Percentiles rank a stretch among this genome's conserved stretches.
Evolutionary conservation across 1,139 yeast genomes (phyloP).

Genomic region (Candida tunisiensis): DNA sequence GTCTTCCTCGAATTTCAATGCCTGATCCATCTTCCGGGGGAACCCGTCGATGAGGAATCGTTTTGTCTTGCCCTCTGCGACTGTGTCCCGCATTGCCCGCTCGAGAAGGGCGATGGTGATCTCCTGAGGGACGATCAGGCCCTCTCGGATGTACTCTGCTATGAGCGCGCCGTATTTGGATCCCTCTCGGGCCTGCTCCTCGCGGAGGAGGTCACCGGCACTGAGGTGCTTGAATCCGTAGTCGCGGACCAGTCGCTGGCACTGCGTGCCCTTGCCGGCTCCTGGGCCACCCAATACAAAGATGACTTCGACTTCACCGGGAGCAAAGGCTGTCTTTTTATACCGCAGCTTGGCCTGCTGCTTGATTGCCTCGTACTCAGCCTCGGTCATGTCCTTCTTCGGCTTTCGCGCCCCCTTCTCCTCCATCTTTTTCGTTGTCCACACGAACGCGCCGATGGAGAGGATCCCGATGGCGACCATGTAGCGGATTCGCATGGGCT

Average conservation of each 20-base stretch:
- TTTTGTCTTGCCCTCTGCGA: slow-evolving; percentile 30
- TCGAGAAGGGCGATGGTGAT: slow-evolving; percentile 73
- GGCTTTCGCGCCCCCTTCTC: slow-evolving; percentile 31
- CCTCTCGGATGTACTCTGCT: slow-evolving; percentile 70
- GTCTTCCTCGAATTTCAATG: slow-evolving; percentile 70
- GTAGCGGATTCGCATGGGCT: slow-evolving; percentile 15
- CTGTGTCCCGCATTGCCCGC: slow-evolving; percentile 52
- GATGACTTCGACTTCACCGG: slow-evolving; percentile 56
- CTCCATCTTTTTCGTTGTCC: slow-evolving; percentile 36
- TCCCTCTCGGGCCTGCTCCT: slow-evolving; percentile 72
- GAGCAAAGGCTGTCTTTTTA: slow-evolving; percentile 30
- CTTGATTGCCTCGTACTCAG: slow-evolving; percentile 37
- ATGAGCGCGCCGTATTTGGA: slow-evolving; percentile 78
- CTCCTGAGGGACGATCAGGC: slow-evolving; percentile 89
- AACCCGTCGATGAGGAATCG: slow-evolving; percentile 84
- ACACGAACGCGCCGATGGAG: slow-evolving; percentile 31
- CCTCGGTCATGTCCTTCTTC: slow-evolving; percentile 36
- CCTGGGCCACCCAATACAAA: slow-evolving; percentile 78
- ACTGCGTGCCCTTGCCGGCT: slow-evolving; percentile 95
- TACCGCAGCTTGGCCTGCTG: slow-evolving; percentile 7
- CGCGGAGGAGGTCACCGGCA: slow-evolving; percentile 90
- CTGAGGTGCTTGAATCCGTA: slow-evolving; percentile 75
- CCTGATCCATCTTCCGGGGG: slow-evolving; percentile 98
- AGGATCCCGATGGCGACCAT: slow-evolving; percentile 14
- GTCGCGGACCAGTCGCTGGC: slow-evolving; percentile 66